Conservation (phyloP, 306 rosid species). For the Senna tora region DNA sequence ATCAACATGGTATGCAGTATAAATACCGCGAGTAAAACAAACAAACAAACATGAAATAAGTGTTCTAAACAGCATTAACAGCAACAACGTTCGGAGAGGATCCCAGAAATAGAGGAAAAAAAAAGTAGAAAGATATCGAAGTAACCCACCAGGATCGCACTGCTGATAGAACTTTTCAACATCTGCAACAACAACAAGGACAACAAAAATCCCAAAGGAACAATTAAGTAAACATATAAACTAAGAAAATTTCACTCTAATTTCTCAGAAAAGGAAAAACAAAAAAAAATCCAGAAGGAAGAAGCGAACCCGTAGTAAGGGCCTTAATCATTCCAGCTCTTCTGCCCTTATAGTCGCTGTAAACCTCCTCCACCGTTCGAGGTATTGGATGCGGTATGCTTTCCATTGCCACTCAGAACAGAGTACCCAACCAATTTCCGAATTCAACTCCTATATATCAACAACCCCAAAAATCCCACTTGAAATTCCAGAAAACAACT, state of each 20-base stretch:
- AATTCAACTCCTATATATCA: background rate
- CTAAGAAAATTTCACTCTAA: background rate
- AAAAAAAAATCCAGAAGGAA: background rate
- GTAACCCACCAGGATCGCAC: slow-evolving; percentile 73
- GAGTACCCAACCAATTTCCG: background rate
- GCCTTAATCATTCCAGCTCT: slow-evolving; percentile 63
- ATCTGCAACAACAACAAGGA: slow-evolving; percentile 43
- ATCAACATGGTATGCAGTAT: background rate
- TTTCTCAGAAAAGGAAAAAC: background rate
- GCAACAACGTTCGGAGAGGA: background rate
- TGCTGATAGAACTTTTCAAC: slow-evolving; percentile 58
- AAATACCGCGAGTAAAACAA: background rate
- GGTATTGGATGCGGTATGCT: slow-evolving; percentile 18
- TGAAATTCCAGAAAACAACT: background rate
- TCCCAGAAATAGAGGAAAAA: background rate
- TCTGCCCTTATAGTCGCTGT: slow-evolving; percentile 71
- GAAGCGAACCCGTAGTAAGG: slow-evolving; percentile 59
- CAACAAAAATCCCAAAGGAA: background rate
- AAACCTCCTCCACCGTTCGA: slow-evolving; percentile 69
- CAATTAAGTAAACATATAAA: background rate
- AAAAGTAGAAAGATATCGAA: background rate
- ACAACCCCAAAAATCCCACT: background rate
- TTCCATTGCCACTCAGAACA: background rate
- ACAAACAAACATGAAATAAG: background rate
- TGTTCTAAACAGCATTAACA: background rate